Evolutionary conservation across 2,329 filamentous ascomycete genomes (phyloP).

Genomic region (Fusarium irregulare): DNA sequence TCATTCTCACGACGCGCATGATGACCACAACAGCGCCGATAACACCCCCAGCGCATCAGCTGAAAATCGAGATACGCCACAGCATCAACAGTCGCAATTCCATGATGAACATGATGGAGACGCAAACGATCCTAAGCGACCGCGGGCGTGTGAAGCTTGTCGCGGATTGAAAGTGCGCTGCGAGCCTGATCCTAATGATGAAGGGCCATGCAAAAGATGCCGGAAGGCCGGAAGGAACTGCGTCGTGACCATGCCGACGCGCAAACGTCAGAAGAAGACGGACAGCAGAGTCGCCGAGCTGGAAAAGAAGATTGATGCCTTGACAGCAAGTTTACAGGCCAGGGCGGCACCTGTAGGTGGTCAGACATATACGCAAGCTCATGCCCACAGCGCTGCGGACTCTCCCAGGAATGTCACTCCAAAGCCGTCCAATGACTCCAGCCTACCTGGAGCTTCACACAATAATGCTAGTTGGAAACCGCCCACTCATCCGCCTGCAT

Average conservation of each 20-base stretch:
- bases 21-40: slow-evolving; percentile 27
- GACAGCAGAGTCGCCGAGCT: slow-evolving; percentile 90
- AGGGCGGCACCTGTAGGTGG: slow-evolving; percentile 43
- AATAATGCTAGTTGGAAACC: slow-evolving; percentile 25
- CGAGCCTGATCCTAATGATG: slow-evolving; percentile 75
- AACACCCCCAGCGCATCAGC: slow-evolving; percentile 42
- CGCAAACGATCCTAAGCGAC: slow-evolving; percentile 68
- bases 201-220: slow-evolving; percentile 79
- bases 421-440: slow-evolving; percentile 19
- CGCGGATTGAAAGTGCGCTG: slow-evolving; percentile 85
- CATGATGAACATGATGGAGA: slow-evolving; percentile 38
- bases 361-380: slow-evolving; percentile 14
- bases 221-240: slow-evolving; percentile 83
- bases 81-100: slow-evolving; percentile 29
- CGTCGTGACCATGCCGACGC: slow-evolving; percentile 76
- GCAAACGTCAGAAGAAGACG: slow-evolving; percentile 91
- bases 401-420: slow-evolving; percentile 21
- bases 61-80: slow-evolving; percentile 32
- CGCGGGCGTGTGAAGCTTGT: slow-evolving; percentile 80
- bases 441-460: slow-evolving; percentile 7
- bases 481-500: slow-evolving; percentile 16
- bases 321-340: slow-evolving; percentile 83
- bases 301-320: slow-evolving; percentile 90
- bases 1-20: slow-evolving; percentile 19
- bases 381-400: slow-evolving; percentile 10